These are phyloP conservation scores for Psilocybe tampanensis DNA, from an alignment of 768 basidiomycete genomes.

Conservation along the genomic window DNA sequence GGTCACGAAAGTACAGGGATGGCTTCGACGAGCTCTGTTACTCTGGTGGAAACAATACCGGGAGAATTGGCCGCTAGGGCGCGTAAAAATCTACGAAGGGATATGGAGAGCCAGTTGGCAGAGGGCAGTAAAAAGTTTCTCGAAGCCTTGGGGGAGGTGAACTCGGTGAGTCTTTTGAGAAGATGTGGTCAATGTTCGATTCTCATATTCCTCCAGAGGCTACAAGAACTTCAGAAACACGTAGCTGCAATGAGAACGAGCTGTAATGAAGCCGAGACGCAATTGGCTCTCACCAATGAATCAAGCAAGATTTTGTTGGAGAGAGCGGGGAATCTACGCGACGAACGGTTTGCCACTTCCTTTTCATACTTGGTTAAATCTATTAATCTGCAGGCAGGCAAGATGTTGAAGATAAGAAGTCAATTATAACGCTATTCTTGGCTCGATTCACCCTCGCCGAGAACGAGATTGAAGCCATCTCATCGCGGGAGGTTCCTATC, in stretches of 20 bases:
- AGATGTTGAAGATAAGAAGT: slow-evolving; percentile 68
- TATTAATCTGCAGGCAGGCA: slow-evolving; percentile 45
- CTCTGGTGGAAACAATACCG: slow-evolving; percentile 38
- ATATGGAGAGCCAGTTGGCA: slow-evolving; percentile 82
- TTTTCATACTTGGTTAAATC: neutral
- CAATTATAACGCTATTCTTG: slow-evolving; percentile 80
- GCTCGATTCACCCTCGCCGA: slow-evolving; percentile 81
- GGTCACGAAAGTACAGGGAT: slow-evolving; percentile 30
- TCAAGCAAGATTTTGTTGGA: slow-evolving; percentile 81
- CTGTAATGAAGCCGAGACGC: slow-evolving; percentile 83
- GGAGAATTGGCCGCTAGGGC: slow-evolving; percentile 74
- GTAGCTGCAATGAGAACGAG: slow-evolving; percentile 77
- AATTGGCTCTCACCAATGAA: slow-evolving; percentile 73
- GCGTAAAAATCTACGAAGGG: slow-evolving; percentile 77
- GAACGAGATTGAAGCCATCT: slow-evolving; percentile 71
- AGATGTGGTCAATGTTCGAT: too few species aligned
- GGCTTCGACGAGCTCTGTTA: slow-evolving; percentile 7
- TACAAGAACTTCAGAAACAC: slow-evolving; percentile 77
- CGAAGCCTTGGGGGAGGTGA: slow-evolving; percentile 83
- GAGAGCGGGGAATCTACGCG: slow-evolving; percentile 73
- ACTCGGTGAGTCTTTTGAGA: slow-evolving; percentile 71
- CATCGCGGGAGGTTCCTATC: slow-evolving; percentile 77
- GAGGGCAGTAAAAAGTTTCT: slow-evolving; percentile 85
- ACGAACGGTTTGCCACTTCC: slow-evolving; percentile 59
- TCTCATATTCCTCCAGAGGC: slow-evolving; percentile 56